A percentile compares a stretch with the other conserved stretches of the same genome.
Conservation (phyloP, 768 basidiomycete genomes). For the Amanita muscaria region DNA sequence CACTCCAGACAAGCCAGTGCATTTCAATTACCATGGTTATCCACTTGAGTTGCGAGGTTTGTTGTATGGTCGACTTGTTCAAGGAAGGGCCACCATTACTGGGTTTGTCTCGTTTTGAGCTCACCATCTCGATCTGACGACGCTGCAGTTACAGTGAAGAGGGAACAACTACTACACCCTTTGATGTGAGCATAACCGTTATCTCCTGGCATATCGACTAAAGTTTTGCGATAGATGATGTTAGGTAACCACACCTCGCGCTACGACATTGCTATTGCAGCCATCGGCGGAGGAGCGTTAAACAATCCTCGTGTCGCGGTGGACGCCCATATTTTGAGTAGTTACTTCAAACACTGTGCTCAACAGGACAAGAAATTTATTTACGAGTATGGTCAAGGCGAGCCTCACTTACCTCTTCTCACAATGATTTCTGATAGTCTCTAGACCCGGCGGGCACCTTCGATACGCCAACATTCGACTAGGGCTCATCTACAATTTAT, state of each 20-base stretch:
- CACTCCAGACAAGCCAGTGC: slow-evolving; percentile 56
- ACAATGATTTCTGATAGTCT: background rate
- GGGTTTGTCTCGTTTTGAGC: slow-evolving; percentile 14
- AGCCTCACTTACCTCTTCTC: background rate
- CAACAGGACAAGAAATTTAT: background rate
- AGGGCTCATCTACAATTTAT: background rate
- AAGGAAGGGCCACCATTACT: slow-evolving; percentile 43
- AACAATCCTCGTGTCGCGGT: slow-evolving; percentile 47
- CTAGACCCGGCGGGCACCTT: background rate
- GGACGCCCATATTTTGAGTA: slow-evolving; percentile 37
- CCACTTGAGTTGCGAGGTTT: slow-evolving; percentile 64
- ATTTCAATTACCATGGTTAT: slow-evolving; percentile 84
- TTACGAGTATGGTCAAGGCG: background rate
- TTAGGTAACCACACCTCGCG: slow-evolving; percentile 60
- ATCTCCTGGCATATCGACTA: background rate
- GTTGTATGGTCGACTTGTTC: slow-evolving; percentile 45
- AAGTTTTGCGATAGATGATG: slow-evolving; percentile 50
- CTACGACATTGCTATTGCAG: slow-evolving; percentile 54
- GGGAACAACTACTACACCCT: slow-evolving; percentile 78
- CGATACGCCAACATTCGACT: background rate
- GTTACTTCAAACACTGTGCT: background rate
- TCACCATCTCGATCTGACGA: background rate
- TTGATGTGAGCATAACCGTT: slow-evolving; percentile 40
- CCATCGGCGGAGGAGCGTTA: slow-evolving; percentile 45
- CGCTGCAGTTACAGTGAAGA: slow-evolving; percentile 49